Evolutionary conservation across 306 rosid genomes (phyloP).

Genomic region (Vigna reflexopilosa): DNA sequence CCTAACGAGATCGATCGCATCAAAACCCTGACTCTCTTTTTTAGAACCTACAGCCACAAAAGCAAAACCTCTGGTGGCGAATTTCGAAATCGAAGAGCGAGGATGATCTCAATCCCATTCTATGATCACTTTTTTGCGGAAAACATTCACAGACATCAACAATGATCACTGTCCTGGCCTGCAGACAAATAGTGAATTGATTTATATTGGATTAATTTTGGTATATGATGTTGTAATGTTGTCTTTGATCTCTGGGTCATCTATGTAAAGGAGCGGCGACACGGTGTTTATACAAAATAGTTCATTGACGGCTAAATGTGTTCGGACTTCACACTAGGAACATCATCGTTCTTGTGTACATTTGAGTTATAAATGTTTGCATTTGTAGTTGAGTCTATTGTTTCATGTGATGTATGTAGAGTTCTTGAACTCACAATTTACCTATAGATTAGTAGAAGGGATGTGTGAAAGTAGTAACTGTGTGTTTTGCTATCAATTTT

Average conservation of each 20-base stretch:
- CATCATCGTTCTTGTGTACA: slow-evolving; percentile 41
- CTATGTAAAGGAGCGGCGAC: slow-evolving; percentile 86
- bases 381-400: not conserved
- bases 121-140: too few relatives aligned
- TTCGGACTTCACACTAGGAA: slow-evolving; percentile 28
- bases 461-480: slow-evolving; percentile 2
- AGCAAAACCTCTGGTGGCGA: too few relatives aligned
- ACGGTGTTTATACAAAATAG: slow-evolving; percentile 72
- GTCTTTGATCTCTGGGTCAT: slow-evolving; percentile 89
- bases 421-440: slow-evolving; percentile 18
- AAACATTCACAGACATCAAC: slow-evolving; percentile 57
- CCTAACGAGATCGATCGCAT: too few relatives aligned
- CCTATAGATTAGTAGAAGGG: not conserved
- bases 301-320: slow-evolving; percentile 41
- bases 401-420: slow-evolving; percentile 34
- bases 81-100: too few relatives aligned
- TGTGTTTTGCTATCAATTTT: slow-evolving; percentile 10
- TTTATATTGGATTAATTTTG: slow-evolving; percentile 70
- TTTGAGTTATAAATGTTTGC: slow-evolving; percentile 36
- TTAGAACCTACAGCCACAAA: too few relatives aligned
- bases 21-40: too few relatives aligned
- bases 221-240: slow-evolving; percentile 81
- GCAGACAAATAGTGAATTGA: slow-evolving; percentile 55
- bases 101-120: too few relatives aligned
- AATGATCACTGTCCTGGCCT: slow-evolving; percentile 72